These are phyloP conservation scores for Botryotinia narcissicola DNA, from an alignment of 2,329 filamentous ascomycete species.

Conservation along the genomic window DNA sequence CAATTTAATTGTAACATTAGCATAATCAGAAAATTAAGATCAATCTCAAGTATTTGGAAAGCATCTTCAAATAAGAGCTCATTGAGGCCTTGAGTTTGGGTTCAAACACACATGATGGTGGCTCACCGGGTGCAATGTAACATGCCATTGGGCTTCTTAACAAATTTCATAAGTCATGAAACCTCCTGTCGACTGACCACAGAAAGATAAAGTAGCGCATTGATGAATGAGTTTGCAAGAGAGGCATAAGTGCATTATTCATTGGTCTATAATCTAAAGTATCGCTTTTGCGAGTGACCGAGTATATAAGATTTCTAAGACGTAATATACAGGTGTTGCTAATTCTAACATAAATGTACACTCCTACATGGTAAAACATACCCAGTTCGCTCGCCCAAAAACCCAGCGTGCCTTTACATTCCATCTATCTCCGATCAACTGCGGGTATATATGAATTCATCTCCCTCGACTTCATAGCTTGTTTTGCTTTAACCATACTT, in stretches of 20 bases:
- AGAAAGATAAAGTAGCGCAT: not conserved
- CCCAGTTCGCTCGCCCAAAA: not conserved
- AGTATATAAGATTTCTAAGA: conserved; percentile 12
- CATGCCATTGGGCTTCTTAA: not conserved
- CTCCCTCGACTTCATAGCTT: conserved; percentile 36
- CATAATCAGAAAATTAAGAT: not conserved
- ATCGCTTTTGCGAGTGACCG: conserved; percentile 12
- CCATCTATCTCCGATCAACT: conserved; percentile 11
- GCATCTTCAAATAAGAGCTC: not conserved
- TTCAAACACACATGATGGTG: not conserved
- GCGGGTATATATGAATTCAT: conserved; percentile 34
- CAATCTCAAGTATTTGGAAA: not conserved
- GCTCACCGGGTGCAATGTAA: not conserved
- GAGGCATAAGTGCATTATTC: conserved; percentile 5
- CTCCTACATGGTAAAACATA: not conserved
- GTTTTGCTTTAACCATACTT: conserved; percentile 70
- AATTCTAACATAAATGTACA: conserved; percentile 19
- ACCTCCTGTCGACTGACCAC: not conserved
- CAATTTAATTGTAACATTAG: not conserved
- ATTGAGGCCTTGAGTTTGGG: not conserved
- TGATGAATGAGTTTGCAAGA: not conserved
- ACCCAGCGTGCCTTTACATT: not conserved
- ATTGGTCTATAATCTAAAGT: conserved; percentile 4
- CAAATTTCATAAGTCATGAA: not conserved
- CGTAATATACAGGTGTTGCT: conserved; percentile 17